Base-by-base conservation (phyloP, 2,329 filamentous ascomycete species). In the Paecilomyces variotii region DNA sequence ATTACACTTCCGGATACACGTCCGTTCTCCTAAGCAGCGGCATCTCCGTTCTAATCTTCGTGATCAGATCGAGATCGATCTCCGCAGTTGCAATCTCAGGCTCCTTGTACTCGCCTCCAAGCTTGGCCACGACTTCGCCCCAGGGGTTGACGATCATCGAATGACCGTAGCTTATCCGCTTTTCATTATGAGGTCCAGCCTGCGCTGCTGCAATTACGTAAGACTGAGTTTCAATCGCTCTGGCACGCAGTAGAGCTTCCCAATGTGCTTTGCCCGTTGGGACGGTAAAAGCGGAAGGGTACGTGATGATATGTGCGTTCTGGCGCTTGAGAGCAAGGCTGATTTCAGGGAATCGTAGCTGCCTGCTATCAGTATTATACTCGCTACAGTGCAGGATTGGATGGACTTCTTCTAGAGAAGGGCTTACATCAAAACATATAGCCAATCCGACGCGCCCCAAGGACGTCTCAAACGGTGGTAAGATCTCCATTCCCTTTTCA, bases 161-260 rank as follows among this genome's bases (percentile, higher is more conserved):
- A 70, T 90, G 87, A 0, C 93, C 93, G 75, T 94, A 96, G 73
- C 90, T 95, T 28, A 83, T 82, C 59, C 93, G 80, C 74, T 86
- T 90, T 61, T 85, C 84, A 65, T 91, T 91, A 70, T 88, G 91
- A 39, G 78, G 72, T 0, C 91, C 92, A 25, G 84, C 83, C 74
- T 97, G 92, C 45, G 91, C 93, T 0, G 92, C 87, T 9, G 92
- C 93, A 61, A 97, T 78, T 1, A 97, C 87, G 78, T 90, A 97
- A 57, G 86, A 85, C 75, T 97, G 89, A 19, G 88, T 91, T 79
- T 97, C 93, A 60, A 97, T 90, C 9, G 93, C 93, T 53, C 93
- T 80, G 2, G 90, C 86, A 28, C 89, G 80, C 12, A 97, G 78
- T 4, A 97, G 76, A 1, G 84, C 79, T 68, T 91, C 86, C 93